Conservation (phyloP, 2,329 filamentous ascomycete species). For the Fusarium sp. region DNA sequence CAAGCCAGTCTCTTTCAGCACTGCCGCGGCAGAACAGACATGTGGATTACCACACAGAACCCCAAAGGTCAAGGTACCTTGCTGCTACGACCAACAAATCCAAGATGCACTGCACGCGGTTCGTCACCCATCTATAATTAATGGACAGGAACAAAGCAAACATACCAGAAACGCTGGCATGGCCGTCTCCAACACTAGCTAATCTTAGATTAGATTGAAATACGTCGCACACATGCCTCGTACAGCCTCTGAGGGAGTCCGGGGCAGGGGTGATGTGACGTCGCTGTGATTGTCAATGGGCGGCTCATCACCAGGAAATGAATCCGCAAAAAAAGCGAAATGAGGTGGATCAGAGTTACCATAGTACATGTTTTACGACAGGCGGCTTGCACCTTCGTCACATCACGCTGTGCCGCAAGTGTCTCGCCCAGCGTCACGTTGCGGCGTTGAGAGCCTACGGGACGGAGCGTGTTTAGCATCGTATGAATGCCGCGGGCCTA, state of each 20-base stretch:
- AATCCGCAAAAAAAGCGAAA: conserved; percentile 46
- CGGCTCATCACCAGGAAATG: conserved; percentile 47
- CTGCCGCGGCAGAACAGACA: conserved; percentile 39
- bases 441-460: conserved; percentile 32
- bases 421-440: conserved; percentile 29
- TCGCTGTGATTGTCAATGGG: conserved; percentile 27
- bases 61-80: neutral
- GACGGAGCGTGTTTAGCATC: conserved; percentile 45
- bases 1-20: conserved; percentile 36
- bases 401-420: conserved; percentile 34
- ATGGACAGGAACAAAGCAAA: conserved; percentile 20
- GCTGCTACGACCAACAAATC: neutral
- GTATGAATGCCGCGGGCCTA: conserved; percentile 28
- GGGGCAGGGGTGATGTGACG: conserved; percentile 45
- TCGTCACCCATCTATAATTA: conserved; percentile 2
- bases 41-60: conserved; percentile 7
- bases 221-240: conserved; percentile 23
- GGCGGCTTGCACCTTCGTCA: conserved; percentile 44
- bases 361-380: conserved; percentile 20
- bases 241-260: conserved; percentile 26
- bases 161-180: conserved; percentile 27
- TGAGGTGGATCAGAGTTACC: conserved; percentile 41
- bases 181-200: conserved; percentile 9
- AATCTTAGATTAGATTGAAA: conserved; percentile 18
- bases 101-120: neutral